A percentile compares a stretch with the other conserved stretches of the same genome.
Evolutionary conservation across 768 basidiomycete genomes (phyloP).

Genomic region (Leccinum aurantiacum): DNA sequence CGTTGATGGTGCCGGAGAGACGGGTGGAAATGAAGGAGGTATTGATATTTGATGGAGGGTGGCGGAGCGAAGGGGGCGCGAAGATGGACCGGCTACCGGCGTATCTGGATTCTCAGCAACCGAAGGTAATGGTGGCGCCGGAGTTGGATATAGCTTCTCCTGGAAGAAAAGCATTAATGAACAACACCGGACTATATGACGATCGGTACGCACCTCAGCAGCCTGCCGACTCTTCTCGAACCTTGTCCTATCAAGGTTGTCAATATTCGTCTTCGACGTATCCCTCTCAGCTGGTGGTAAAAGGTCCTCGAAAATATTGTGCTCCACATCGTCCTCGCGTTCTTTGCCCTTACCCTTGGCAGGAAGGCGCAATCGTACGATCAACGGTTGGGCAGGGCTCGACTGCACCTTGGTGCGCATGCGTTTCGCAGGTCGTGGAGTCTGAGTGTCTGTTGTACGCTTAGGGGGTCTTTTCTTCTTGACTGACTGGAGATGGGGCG

Average conservation of each 20-base stretch:
- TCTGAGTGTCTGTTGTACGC: slow-evolving; percentile 22
- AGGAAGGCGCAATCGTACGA: slow-evolving; percentile 55
- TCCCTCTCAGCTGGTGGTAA: slow-evolving; percentile 69
- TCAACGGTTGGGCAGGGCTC: slow-evolving; percentile 33
- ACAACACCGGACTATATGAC: neutral
- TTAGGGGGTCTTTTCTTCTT: slow-evolving; percentile 34
- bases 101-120: slow-evolving; percentile 35
- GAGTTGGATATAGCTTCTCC: slow-evolving; percentile 51
- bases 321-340: slow-evolving; percentile 58
- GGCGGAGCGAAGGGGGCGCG: slow-evolving; percentile 63
- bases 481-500: slow-evolving; percentile 13
- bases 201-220: slow-evolving; percentile 62
- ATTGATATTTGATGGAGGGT: slow-evolving; percentile 39
- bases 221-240: slow-evolving; percentile 72
- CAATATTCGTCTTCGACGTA: slow-evolving; percentile 64
- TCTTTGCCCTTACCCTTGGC: slow-evolving; percentile 70
- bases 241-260: slow-evolving; percentile 56
- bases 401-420: slow-evolving; percentile 44
- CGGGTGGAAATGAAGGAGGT: slow-evolving; percentile 29
- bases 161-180: slow-evolving; percentile 26
- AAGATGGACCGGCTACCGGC: slow-evolving; percentile 54
- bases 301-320: slow-evolving; percentile 83
- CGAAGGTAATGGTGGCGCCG: slow-evolving; percentile 34
- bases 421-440: slow-evolving; percentile 42
- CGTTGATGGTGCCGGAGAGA: slow-evolving; percentile 41